These are phyloP conservation scores for Allium cepa DNA, from an alignment of 106 monocot genomes.

Conservation along the genomic window DNA sequence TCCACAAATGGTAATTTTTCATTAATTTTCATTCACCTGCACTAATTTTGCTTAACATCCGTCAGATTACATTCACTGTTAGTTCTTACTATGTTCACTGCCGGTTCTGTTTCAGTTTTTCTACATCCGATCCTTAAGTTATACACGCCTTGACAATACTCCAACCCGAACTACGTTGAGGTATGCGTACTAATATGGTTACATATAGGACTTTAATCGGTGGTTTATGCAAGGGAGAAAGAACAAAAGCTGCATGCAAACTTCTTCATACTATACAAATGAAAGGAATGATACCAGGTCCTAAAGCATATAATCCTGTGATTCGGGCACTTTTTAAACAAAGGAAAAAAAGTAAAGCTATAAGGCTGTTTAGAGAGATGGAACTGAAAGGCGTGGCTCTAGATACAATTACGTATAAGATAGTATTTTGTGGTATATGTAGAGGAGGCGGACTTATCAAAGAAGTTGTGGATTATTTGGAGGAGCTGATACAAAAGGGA, in stretches of 20 bases:
- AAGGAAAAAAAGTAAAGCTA: constrained; percentile 57
- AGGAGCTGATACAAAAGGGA: constrained; percentile 74
- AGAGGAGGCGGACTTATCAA: constrained; percentile 72
- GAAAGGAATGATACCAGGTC: constrained; percentile 74
- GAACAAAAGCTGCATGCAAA: constrained; percentile 48
- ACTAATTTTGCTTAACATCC: too few species aligned
- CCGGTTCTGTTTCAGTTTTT: too few species aligned
- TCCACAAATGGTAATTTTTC: too few species aligned
- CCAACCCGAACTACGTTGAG: too few species aligned
- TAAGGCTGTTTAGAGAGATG: constrained; percentile 90
- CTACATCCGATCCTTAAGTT: too few species aligned
- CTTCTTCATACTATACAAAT: constrained; percentile 58
- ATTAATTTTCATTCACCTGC: too few species aligned
- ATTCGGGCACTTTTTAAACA: constrained; percentile 84
- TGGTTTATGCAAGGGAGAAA: constrained; percentile 57
- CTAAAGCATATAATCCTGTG: constrained; percentile 84
- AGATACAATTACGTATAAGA: constrained; percentile 68
- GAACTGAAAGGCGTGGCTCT: constrained; percentile 44
- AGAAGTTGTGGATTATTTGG: constrained; percentile 84
- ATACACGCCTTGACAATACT: too few species aligned
- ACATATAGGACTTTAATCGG: constrained; percentile 54
- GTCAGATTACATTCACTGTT: too few species aligned
- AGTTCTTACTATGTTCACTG: too few species aligned
- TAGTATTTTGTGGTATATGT: constrained; percentile 77
- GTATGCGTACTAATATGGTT: constrained; percentile 21